Evolutionary conservation across 148 eudicot genomes (phyloP).

Genomic region (Rhododendron mucronatum): DNA sequence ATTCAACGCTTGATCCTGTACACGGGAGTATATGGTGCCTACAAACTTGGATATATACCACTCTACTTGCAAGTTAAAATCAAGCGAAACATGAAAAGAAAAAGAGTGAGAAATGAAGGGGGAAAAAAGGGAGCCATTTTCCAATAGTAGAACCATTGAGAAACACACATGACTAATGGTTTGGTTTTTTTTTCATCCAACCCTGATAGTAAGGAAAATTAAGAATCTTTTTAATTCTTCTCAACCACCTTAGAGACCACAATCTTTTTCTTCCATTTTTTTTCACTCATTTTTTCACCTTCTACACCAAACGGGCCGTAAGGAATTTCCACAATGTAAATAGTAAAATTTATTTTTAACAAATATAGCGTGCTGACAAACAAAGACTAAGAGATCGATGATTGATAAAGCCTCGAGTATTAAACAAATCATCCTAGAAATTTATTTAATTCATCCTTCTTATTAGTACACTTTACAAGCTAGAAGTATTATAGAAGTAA

Average conservation of each 20-base stretch:
- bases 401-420: neutral
- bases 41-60: neutral
- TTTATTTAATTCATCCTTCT: neutral
- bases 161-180: neutral
- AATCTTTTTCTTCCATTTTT: too few relatives aligned
- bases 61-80: neutral
- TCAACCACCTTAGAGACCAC: neutral
- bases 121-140: too few relatives aligned
- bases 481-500: neutral
- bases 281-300: neutral
- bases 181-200: neutral
- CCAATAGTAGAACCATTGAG: neutral
- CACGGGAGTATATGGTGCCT: neutral
- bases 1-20: too few relatives aligned
- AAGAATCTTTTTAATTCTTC: neutral
- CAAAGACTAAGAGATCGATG: neutral
- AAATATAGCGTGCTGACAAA: neutral
- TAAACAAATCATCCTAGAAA: neutral
- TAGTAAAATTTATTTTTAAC: neutral
- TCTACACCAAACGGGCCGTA: neutral
- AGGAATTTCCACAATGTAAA: neutral
- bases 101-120: neutral
- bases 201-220: neutral
- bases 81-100: neutral
- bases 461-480: neutral